Conservation (phyloP, 345 rosid species). For the Moricandia arvensis region DNA sequence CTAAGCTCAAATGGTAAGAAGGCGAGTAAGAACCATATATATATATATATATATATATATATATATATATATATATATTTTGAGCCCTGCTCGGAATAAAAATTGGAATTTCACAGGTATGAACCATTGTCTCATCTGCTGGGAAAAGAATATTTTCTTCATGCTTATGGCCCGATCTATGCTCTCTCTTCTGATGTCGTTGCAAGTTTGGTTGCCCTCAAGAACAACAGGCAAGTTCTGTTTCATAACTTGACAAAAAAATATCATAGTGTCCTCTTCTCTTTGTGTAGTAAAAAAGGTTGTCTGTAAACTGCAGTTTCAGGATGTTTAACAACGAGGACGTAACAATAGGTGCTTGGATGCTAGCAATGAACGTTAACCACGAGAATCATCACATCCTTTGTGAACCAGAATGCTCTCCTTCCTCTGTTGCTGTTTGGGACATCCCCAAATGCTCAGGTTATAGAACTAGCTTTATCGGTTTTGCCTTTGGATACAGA, state of each 20-base stretch:
- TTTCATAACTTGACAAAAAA: neutral
- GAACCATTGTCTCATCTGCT: conserved; percentile 72
- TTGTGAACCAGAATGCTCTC: conserved; percentile 63
- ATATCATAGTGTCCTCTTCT: neutral
- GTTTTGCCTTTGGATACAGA: too few relatives aligned
- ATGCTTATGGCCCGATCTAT: conserved; percentile 90
- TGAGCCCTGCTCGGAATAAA: neutral
- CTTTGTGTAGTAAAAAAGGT: conserved; percentile 13
- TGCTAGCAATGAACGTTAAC: conserved; percentile 93
- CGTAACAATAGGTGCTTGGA: conserved; percentile 95
- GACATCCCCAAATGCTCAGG: conserved; percentile 97
- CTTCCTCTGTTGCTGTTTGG: conserved; percentile 84
- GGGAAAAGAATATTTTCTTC: conserved; percentile 80
- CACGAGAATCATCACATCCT: conserved; percentile 69
- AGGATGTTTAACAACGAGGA: conserved; percentile 98
- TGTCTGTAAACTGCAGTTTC: conserved; percentile 47
- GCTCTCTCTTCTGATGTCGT: conserved; percentile 90
- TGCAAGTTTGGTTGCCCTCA: conserved; percentile 69
- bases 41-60: too few relatives aligned
- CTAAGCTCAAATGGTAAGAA: conserved; percentile 73
- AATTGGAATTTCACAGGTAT: conserved; percentile 53
- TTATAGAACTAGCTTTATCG: too few relatives aligned
- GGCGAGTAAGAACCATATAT: neutral
- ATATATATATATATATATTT: neutral
- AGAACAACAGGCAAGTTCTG: conserved; percentile 64